phyloP scores from a whole-genome alignment of 2,329 filamentous ascomycete species.

The Aspergillus glaucus region DNA sequence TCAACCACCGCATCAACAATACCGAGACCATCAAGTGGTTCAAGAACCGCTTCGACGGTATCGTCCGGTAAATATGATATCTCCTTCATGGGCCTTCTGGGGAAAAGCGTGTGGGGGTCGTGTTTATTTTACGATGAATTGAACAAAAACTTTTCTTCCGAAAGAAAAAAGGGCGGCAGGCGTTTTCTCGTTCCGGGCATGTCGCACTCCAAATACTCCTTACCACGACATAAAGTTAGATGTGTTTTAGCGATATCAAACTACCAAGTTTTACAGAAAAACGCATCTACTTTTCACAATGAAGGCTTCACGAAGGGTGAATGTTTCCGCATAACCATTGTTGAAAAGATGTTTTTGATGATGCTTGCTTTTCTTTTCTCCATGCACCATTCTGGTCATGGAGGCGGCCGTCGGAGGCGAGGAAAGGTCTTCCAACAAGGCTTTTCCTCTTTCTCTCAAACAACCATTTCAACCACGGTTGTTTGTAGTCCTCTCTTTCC shows the following conservation, averaged over 20 bases:
- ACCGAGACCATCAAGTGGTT: slow-evolving; percentile 98
- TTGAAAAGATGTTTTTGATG: slow-evolving; percentile 30
- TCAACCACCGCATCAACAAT: slow-evolving; percentile 88
- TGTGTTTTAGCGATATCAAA: slow-evolving; percentile 34
- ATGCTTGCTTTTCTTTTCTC: background rate
- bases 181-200: slow-evolving; percentile 16
- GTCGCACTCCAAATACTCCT: slow-evolving; percentile 21
- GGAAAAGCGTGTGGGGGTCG: slow-evolving; percentile 20
- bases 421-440: background rate
- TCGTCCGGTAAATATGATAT: slow-evolving; percentile 74
- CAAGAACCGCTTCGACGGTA: slow-evolving; percentile 93
- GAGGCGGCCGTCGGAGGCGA: background rate
- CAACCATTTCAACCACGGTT: slow-evolving; percentile 2
- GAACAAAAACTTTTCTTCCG: slow-evolving; percentile 14
- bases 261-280: slow-evolving; percentile 9
- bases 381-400: background rate
- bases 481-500: background rate
- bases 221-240: slow-evolving; percentile 34
- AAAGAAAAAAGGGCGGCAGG: slow-evolving; percentile 9
- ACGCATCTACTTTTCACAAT: slow-evolving; percentile 48
- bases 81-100: slow-evolving; percentile 13
- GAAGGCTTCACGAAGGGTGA: slow-evolving; percentile 54
- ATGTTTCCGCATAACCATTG: slow-evolving; percentile 53
- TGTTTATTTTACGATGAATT: slow-evolving; percentile 29
- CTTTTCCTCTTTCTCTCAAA: background rate